Evolutionary conservation across 805 yeast genomes (phyloP).

Genomic region (Starmerella khaoyaiensis): DNA sequence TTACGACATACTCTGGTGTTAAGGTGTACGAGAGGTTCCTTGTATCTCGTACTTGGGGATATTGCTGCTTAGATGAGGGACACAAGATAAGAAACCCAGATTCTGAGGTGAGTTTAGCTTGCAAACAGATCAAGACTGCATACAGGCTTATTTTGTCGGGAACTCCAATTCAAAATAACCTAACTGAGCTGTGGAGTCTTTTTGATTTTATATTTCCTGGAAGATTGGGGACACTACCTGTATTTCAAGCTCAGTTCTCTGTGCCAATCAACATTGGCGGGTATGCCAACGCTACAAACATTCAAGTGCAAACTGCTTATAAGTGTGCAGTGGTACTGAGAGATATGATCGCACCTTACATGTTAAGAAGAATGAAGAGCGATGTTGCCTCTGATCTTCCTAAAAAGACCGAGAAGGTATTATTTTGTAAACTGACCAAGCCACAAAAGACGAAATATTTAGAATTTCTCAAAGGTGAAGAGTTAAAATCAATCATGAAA

Average conservation of each 20-base stretch:
- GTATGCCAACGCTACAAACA: conserved; percentile 89
- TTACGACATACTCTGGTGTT: conserved; percentile 86
- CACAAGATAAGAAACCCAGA: conserved; percentile 94
- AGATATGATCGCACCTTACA: conserved; percentile 79
- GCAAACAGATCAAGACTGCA: conserved; percentile 75
- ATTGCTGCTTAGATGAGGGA: conserved; percentile 87
- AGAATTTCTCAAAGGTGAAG: conserved; percentile 63
- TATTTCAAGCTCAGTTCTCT: conserved; percentile 84
- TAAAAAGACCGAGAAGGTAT: conserved; percentile 81
- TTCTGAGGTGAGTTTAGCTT: conserved; percentile 68
- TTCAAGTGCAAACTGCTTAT: conserved; percentile 92
- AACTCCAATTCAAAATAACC: conserved; percentile 90
- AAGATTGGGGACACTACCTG: conserved; percentile 83
- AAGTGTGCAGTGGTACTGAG: conserved; percentile 87
- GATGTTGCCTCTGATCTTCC: conserved; percentile 96
- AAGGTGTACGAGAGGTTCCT: conserved; percentile 50
- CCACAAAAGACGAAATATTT: conserved; percentile 63
- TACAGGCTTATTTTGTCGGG: conserved; percentile 84
- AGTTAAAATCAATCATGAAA: conserved; percentile 51
- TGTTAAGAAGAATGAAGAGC: conserved; percentile 71
- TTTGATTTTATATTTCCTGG: conserved; percentile 96
- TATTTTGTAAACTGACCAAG: conserved; percentile 75
- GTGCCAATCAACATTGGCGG: conserved; percentile 95
- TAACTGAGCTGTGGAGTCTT: conserved; percentile 84
- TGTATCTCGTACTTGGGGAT: conserved; percentile 71